phyloP scores from a whole-genome alignment of 164 flowering plant species.

The Tetracentron sinense region DNA sequence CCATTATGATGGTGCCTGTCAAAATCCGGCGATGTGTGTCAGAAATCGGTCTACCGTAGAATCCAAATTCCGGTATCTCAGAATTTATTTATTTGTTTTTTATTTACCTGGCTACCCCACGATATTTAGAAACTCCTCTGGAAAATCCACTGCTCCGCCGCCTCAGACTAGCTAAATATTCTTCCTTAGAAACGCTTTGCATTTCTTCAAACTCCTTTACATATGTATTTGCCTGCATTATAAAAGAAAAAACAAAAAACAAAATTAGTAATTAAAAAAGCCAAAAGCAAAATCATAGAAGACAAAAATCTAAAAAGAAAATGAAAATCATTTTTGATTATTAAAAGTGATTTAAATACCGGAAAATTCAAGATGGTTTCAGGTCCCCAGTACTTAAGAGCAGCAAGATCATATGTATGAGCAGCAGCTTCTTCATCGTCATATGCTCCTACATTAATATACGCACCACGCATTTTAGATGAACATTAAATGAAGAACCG shows the following conservation, averaged over 20 bases:
- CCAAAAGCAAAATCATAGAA: too few species aligned
- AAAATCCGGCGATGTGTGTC: constrained; percentile 15
- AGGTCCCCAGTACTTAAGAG: constrained; percentile 92
- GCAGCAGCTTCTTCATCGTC: constrained; percentile 92
- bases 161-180: constrained; percentile 65
- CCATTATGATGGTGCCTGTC: constrained; percentile 56
- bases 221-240: constrained; percentile 63
- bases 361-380: constrained; percentile 73
- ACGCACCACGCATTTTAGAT: background rate
- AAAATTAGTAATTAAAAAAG: constrained; percentile 1
- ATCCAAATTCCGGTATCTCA: background rate
- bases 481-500: background rate
- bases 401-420: constrained; percentile 88
- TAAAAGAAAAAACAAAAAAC: background rate
- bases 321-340: too few species aligned
- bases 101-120: constrained; percentile 88
- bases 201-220: constrained; percentile 63
- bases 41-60: constrained; percentile 8
- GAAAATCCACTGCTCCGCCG: constrained; percentile 88
- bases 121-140: constrained; percentile 91
- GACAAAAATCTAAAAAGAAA: too few species aligned
- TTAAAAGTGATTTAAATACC: constrained; percentile 25
- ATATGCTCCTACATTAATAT: constrained; percentile 66
- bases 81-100: background rate
- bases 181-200: constrained; percentile 61